Base-by-base conservation (phyloP, 140 eudicot genomes). In the Anethum foeniculum region DNA sequence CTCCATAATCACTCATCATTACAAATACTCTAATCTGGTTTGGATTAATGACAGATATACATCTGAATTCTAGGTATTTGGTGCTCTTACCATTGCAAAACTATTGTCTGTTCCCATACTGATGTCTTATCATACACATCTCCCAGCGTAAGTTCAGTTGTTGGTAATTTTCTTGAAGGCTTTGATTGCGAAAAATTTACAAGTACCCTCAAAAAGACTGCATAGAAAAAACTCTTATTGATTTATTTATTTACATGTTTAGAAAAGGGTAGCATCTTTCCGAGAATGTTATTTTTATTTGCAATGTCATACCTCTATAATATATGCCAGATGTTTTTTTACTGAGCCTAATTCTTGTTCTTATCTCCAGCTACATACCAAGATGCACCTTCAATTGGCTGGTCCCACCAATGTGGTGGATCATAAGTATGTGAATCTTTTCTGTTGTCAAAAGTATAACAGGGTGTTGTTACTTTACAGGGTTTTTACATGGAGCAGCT, bases 111-210 rank as follows among this genome's bases (percentile, higher is more conserved):
- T 96, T 67, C 99, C 99, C 27, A 85, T 96, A 19, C 98, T 96
- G 76, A 91, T 96, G 99, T 96, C 99, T 3, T 96, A 96, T 83
- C 99, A 96, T 80, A 96, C 99, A n/a, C 99, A 96, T 44, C 97
- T 96, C 28, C 99, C 99, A 30, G 98, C 91, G 99, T 96, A 93
- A 86, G 99, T 89, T 85, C 43, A 47, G 25, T 71, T 16, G 44
- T 32, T 11, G 47, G 43, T 52, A 46, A 47, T 74, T 44, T 12
- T 46, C 38, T 12, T 39, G 75, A 72, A 10, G 5, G 4, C 19
- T 44, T 39, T 19, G 36, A 73, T 73, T 43, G 77, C 14, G 18
- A 38, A 71, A 46, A 36, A 8, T 39, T 44, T 8, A 44, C 48
- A 43, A 74, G 19, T 73, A 3, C 56, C 58, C 27, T 73, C 30